phyloP scores from a whole-genome alignment of 345 rosid species.

The Arabidopsis arenosa region DNA sequence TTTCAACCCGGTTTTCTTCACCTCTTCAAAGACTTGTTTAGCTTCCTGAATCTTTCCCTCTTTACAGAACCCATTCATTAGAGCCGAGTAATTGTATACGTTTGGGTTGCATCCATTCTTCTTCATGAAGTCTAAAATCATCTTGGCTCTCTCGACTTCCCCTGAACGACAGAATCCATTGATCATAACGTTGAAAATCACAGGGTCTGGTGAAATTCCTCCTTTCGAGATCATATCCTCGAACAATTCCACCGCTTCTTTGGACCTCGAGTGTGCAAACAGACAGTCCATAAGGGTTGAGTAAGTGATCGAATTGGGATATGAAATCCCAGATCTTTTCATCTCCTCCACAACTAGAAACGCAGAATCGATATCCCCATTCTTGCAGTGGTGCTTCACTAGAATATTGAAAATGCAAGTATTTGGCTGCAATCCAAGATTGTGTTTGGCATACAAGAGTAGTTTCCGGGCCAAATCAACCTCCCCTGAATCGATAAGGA shows the following conservation, averaged over 20 bases:
- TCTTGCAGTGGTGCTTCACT: slow-evolving; percentile 82
- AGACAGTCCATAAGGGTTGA: slow-evolving; percentile 73
- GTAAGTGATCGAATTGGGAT: slow-evolving; percentile 80
- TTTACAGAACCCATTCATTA: slow-evolving; percentile 73
- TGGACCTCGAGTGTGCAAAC: slow-evolving; percentile 60
- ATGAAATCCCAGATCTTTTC: slow-evolving; percentile 62
- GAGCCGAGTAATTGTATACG: slow-evolving; percentile 65
- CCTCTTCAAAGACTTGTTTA: slow-evolving; percentile 57
- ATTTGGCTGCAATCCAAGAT: slow-evolving; percentile 66
- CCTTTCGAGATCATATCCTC: slow-evolving; percentile 84
- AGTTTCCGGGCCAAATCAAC: slow-evolving; percentile 56
- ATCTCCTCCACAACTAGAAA: slow-evolving; percentile 72
- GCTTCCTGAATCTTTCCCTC: slow-evolving; percentile 69
- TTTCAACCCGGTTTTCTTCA: slow-evolving; percentile 64
- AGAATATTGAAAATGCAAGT: slow-evolving; percentile 91
- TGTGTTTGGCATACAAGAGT: slow-evolving; percentile 55
- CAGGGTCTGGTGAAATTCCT: slow-evolving; percentile 76
- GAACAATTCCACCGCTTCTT: slow-evolving; percentile 74
- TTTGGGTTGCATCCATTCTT: slow-evolving; percentile 77
- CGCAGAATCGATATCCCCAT: slow-evolving; percentile 64
- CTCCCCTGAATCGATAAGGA: slow-evolving; percentile 69
- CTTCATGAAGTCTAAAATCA: slow-evolving; percentile 84
- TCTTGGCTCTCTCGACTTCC: slow-evolving; percentile 73
- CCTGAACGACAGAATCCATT: slow-evolving; percentile 76
- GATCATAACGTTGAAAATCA: slow-evolving; percentile 74